A percentile compares a stretch with the other conserved stretches of the same genome.
These are phyloP conservation scores for Brassica incana DNA, from an alignment of 345 rosid genomes.

Conservation along the genomic window DNA sequence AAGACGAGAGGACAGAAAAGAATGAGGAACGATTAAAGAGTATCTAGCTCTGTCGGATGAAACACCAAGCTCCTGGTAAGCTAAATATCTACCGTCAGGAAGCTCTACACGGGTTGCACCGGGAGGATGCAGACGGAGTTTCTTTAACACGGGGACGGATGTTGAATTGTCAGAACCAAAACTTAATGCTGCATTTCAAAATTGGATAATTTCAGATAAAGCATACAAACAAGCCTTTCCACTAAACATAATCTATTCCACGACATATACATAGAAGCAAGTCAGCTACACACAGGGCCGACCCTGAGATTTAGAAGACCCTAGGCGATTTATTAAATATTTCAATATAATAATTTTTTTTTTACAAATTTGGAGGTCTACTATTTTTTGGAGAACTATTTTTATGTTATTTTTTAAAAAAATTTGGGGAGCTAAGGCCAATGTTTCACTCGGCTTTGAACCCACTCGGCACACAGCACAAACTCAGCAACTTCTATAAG, in stretches of 20 bases:
- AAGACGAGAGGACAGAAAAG: constrained; percentile 85
- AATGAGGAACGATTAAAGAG: constrained; percentile 70
- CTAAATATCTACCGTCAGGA: constrained; percentile 85
- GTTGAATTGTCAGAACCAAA: constrained; percentile 45
- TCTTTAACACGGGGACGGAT: constrained; percentile 47
- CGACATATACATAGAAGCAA: not conserved
- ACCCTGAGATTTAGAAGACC: too few species aligned
- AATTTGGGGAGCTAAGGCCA: too few species aligned
- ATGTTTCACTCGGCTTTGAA: too few species aligned
- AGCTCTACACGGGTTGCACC: constrained; percentile 61
- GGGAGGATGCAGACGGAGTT: constrained; percentile 65
- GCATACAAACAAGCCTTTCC: not conserved
- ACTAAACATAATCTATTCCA: not conserved
- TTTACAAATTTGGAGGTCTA: too few species aligned
- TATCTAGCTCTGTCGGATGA: constrained; percentile 66
- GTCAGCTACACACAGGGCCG: not conserved
- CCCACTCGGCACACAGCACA: not conserved
- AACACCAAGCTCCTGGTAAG: constrained; percentile 76
- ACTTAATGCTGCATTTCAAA: constrained; percentile 58
- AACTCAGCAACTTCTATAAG: not conserved
- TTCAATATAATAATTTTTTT: too few species aligned
- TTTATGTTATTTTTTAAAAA: too few species aligned
- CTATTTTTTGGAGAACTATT: too few species aligned
- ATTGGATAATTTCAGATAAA: not conserved
- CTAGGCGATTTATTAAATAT: too few species aligned